A percentile compares a stretch with the other conserved stretches of the same genome.
Conservation (phyloP, 768 basidiomycete species). For the Butyriboletus loyo region DNA sequence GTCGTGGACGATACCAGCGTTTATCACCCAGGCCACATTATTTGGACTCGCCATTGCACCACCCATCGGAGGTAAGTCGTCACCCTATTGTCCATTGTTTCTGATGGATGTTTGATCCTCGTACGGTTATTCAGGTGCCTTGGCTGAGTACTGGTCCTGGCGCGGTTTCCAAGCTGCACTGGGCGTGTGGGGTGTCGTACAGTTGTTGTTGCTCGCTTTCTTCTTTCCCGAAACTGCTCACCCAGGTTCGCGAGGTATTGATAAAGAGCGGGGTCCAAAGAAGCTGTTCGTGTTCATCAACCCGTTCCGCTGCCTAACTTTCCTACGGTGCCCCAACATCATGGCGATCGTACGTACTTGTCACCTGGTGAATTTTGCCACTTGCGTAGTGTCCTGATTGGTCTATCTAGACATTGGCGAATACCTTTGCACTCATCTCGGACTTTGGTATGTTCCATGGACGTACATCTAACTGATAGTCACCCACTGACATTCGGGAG, state of each 20-base stretch:
- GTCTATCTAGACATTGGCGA: constrained; percentile 41
- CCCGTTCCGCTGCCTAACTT: constrained; percentile 48
- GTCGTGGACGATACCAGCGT: not conserved
- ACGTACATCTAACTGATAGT: not conserved
- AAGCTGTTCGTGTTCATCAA: constrained; percentile 49
- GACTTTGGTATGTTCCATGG: constrained; percentile 34
- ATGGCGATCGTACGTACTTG: constrained; percentile 45
- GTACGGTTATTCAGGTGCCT: constrained; percentile 34
- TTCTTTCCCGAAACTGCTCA: constrained; percentile 69
- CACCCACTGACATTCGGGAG: not conserved
- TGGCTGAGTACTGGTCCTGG: constrained; percentile 65
- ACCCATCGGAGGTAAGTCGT: constrained; percentile 45
- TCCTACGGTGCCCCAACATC: constrained; percentile 61
- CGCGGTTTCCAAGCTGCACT: constrained; percentile 52
- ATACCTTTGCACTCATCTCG: constrained; percentile 26
- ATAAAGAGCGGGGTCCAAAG: constrained; percentile 34
- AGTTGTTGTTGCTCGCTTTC: constrained; percentile 38
- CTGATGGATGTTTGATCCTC: not conserved
- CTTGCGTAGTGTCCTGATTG: not conserved
- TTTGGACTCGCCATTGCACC: constrained; percentile 64
- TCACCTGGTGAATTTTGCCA: not conserved
- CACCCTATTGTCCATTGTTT: not conserved
- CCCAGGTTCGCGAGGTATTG: constrained; percentile 54
- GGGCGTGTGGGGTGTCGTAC: constrained; percentile 38
- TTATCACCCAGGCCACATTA: constrained; percentile 39